Percentiles rank a stretch among this genome's conserved stretches.
phyloP scores from a whole-genome alignment of 1,284 basidiomycete genomes.

The Rhodotorula glutinis region DNA sequence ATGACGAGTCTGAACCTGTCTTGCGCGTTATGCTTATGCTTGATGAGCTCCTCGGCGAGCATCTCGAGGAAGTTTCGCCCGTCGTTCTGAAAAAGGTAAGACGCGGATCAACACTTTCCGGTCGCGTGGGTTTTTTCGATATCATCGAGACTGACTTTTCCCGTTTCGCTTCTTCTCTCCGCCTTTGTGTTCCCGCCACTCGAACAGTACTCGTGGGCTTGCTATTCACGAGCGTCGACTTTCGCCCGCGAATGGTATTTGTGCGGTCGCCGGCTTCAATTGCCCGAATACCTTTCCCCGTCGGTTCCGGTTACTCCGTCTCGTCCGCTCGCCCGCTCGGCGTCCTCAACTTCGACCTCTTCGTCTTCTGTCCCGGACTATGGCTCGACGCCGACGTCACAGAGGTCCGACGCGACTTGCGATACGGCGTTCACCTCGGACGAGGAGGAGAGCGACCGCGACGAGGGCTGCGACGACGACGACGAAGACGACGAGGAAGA shows the following conservation, averaged over 20 bases:
- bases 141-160: neutral
- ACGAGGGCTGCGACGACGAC: slow-evolving; percentile 16
- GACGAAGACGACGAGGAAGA: slow-evolving; percentile 28
- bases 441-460: slow-evolving; percentile 24
- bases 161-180: neutral
- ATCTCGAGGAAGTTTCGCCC: slow-evolving; percentile 84
- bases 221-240: slow-evolving; percentile 90
- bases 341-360: slow-evolving; percentile 23
- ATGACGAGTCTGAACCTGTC: slow-evolving; percentile 73
- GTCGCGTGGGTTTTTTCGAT: neutral
- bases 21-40: slow-evolving; percentile 65
- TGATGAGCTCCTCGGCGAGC: slow-evolving; percentile 77
- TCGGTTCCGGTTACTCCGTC: slow-evolving; percentile 40
- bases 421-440: slow-evolving; percentile 30
- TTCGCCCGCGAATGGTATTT: slow-evolving; percentile 86
- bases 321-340: slow-evolving; percentile 14
- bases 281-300: slow-evolving; percentile 36
- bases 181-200: neutral
- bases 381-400: slow-evolving; percentile 17
- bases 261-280: slow-evolving; percentile 51
- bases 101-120: neutral
- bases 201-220: slow-evolving; percentile 74
- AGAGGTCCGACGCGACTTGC: slow-evolving; percentile 21
- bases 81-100: slow-evolving; percentile 80
- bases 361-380: slow-evolving; percentile 20